Percentiles rank a stretch among this genome's conserved stretches.
phyloP scores from a whole-genome alignment of 2,329 filamentous ascomycete genomes.

The Tolypocladium paradoxum region DNA sequence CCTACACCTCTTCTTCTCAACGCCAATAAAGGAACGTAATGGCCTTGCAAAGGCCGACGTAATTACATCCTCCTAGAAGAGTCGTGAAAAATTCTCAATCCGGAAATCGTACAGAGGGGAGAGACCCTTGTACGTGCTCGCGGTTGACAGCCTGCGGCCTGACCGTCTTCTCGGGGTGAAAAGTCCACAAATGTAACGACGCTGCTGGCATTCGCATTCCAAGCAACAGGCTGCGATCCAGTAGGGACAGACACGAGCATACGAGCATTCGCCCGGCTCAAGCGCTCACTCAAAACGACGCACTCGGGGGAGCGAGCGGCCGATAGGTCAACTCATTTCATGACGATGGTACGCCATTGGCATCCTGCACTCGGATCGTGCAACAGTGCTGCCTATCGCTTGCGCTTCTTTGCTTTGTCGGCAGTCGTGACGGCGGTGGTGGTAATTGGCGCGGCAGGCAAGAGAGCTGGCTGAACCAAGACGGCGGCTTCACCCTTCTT shows the following conservation, averaged over 20 bases:
- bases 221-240: neutral
- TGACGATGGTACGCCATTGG: neutral
- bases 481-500: constrained; percentile 41
- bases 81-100: constrained; percentile 14
- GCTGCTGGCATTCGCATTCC: neutral
- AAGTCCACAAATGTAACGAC: neutral
- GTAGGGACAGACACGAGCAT: constrained; percentile 1
- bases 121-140: neutral
- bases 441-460: constrained; percentile 34
- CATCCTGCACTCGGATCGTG: neutral
- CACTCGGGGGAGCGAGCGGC: neutral
- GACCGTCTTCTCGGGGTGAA: neutral
- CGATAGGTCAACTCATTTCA: neutral
- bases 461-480: constrained; percentile 25
- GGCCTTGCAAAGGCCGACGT: constrained; percentile 22
- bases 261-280: neutral
- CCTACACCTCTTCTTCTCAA: constrained; percentile 17
- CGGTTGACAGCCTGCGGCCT: neutral
- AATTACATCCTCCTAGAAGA: constrained; percentile 25
- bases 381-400: constrained; percentile 31
- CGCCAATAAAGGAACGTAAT: constrained; percentile 27
- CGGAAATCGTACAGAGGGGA: constrained; percentile 3
- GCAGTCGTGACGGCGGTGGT: constrained; percentile 19
- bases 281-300: neutral
- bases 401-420: constrained; percentile 53